Conservation (phyloP, 345 rosid species). For the Eucalyptus regnans region DNA sequence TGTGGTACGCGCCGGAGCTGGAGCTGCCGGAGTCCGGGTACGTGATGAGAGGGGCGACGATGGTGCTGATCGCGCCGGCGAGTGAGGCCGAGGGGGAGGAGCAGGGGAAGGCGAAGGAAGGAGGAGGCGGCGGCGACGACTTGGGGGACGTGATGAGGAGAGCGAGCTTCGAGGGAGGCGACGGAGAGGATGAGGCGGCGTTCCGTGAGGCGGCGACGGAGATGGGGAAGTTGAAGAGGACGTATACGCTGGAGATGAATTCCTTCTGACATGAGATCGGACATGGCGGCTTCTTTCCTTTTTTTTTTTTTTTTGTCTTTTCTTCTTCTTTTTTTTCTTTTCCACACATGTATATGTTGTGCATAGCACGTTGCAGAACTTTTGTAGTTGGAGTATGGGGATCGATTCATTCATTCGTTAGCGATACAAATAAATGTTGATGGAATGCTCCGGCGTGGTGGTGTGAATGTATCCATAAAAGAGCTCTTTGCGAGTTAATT, state of each 20-base stretch:
- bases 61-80: slow-evolving; percentile 14
- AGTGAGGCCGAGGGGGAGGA: not conserved
- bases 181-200: not conserved
- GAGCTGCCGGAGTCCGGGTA: slow-evolving; percentile 23
- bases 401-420: not conserved
- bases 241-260: slow-evolving; percentile 28
- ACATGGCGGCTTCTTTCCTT: not conserved
- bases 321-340: not conserved
- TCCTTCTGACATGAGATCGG: slow-evolving; percentile 13
- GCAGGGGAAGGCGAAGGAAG: not conserved
- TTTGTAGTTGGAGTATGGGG: not conserved
- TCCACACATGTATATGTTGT: not conserved
- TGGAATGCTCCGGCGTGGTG: not conserved
- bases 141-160: not conserved
- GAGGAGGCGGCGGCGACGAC: not conserved
- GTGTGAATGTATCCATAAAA: not conserved
- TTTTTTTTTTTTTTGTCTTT: not conserved
- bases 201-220: slow-evolving; percentile 25
- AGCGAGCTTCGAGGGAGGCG: not conserved
- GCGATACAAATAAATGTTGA: not conserved
- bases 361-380: not conserved
- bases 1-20: slow-evolving; percentile 19
- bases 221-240: slow-evolving; percentile 28
- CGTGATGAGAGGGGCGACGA: slow-evolving; percentile 32
- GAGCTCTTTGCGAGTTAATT: not conserved